phyloP scores from a whole-genome alignment of 148 eudicot species.

The Camellia lanceoleosa region DNA sequence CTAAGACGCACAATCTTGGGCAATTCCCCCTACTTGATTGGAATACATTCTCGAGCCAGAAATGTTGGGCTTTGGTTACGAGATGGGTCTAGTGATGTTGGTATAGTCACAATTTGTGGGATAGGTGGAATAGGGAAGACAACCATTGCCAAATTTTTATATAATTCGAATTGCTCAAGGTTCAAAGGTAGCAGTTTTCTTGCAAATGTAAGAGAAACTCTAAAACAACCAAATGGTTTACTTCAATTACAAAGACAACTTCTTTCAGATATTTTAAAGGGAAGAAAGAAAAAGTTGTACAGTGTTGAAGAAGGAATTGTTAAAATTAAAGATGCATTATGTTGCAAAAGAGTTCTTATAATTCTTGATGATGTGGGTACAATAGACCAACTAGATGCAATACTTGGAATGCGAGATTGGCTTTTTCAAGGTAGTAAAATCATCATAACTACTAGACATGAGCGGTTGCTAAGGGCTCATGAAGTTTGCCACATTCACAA shows the following conservation, averaged over 20 bases:
- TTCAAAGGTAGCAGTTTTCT: background rate
- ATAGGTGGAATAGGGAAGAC: constrained; percentile 5
- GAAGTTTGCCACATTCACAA: no score
- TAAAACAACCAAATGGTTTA: no score
- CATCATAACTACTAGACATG: background rate
- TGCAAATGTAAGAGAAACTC: no score
- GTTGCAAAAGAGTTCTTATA: no score
- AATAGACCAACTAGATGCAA: no score
- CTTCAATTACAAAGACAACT: background rate
- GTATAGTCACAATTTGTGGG: background rate
- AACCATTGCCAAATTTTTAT: background rate
- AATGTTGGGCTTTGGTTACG: background rate
- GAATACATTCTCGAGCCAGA: background rate
- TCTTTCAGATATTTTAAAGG: no score
- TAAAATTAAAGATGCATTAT: no score
- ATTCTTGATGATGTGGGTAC: no score
- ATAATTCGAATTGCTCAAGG: background rate
- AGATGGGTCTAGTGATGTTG: background rate
- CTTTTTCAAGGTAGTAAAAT: background rate
- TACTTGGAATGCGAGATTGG: background rate
- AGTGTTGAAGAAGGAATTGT: no score
- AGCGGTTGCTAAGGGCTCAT: background rate
- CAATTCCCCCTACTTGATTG: background rate
- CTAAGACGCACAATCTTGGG: background rate
- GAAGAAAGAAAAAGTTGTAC: no score